Evolutionary conservation across 495 filamentous ascomycete genomes (phyloP), one percentile per base, ranked within the genome.

Genomic region (Talaromyces borbonicus): DNA sequence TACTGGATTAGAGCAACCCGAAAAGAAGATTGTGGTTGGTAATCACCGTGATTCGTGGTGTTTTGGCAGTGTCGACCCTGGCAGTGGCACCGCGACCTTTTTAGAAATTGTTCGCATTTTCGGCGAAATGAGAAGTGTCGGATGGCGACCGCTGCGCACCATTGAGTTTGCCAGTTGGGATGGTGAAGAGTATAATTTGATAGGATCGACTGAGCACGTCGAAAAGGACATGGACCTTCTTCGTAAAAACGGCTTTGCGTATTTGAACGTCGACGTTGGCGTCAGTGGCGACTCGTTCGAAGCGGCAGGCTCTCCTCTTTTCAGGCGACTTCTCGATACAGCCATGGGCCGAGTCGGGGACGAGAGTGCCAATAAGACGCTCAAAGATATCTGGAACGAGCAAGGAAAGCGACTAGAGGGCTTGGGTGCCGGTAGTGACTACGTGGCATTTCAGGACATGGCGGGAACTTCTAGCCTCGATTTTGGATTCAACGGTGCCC

Each of bases 151-250:
- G n/a, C 72, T 88, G 8, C 82, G 92, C 16, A 90, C 87, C 12
- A 93, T 98, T 54, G 81, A 89, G 55, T 98, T 98, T 59, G 84
- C 85, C 49, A 93, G 85, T 30, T 98, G 93, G 92, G 92, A 98
- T 58, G 92, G 73, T 23, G 82, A 82, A 53, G 87, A 90, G 60
- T 96, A 95, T 64, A 97, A 97, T 60, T 61, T 90, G 26, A 88
- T 96, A 44, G 92, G 92, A 11, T 92, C 87, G 8, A 97, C 93
- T 16, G 93, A 98, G 58, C 88, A 86, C 53, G 90, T 97, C 29
- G 92, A 98, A 66, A 74, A 74, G 16, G 63, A 74, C 41, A 56
- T 78, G 7, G 73, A 79, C 3, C 55, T 63, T 12, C 65, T 86
- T 5, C 80, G 80, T 5, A 57, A 63, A 11, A 62, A 83, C 54